These are phyloP conservation scores for Strobilomyces echinocephalus DNA, from an alignment of 768 basidiomycete genomes.

Conservation along the genomic window DNA sequence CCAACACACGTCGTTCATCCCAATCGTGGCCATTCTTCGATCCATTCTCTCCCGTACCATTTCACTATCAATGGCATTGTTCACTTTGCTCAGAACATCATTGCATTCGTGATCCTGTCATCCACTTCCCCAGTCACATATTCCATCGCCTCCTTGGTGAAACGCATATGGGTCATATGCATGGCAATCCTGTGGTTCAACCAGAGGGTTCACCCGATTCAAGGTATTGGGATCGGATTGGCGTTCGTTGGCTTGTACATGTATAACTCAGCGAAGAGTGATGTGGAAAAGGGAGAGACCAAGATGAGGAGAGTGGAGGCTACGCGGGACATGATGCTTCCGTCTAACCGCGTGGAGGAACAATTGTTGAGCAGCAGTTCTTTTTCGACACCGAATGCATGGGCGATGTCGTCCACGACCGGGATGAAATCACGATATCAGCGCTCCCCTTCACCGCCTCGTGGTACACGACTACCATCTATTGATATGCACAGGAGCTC, in stretches of 20 bases:
- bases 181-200: constrained; percentile 97
- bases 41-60: constrained; percentile 71
- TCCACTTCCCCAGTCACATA: constrained; percentile 98
- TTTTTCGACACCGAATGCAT: constrained; percentile 16
- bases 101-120: constrained; percentile 94
- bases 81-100: constrained; percentile 95
- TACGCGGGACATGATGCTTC: constrained; percentile 61
- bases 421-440: constrained; percentile 23
- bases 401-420: constrained; percentile 20
- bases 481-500: constrained; percentile 5
- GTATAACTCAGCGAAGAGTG: constrained; percentile 92
- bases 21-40: constrained; percentile 39
- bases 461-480: background rate
- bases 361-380: constrained; percentile 43
- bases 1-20: constrained; percentile 44
- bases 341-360: constrained; percentile 60
- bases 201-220: constrained; percentile 77
- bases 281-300: constrained; percentile 91
- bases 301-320: constrained; percentile 77
- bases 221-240: constrained; percentile 84
- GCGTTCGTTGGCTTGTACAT: constrained; percentile 90
- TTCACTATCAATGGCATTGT: constrained; percentile 93
- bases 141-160: constrained; percentile 95
- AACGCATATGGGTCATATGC: constrained; percentile 97
- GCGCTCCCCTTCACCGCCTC: constrained; percentile 1